Conservation (phyloP, 805 yeast species). For the Candida sithepensis region DNA sequence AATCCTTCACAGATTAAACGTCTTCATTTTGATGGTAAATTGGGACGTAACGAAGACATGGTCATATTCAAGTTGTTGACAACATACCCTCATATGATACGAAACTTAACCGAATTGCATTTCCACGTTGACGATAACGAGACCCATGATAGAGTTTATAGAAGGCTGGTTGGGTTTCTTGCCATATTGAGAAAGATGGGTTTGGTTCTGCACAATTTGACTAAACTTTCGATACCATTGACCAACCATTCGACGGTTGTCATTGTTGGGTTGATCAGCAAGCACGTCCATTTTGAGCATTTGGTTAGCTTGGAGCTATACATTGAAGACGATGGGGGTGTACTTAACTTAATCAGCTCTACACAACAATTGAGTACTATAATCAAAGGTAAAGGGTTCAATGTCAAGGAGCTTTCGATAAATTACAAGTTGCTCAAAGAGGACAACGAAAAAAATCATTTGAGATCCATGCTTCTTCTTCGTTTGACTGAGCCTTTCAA, state of each 20-base stretch:
- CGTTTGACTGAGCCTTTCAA: conserved; percentile 27
- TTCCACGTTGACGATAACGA: conserved; percentile 23
- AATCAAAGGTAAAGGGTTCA: conserved; percentile 21
- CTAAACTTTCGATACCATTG: conserved; percentile 25
- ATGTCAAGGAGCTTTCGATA: conserved; percentile 22
- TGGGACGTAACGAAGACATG: conserved; percentile 34
- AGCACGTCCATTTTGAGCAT: conserved; percentile 30
- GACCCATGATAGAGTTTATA: conserved; percentile 26
- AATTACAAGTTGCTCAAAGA: conserved; percentile 23
- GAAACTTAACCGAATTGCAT: conserved; percentile 22
- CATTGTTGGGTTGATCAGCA: conserved; percentile 24
- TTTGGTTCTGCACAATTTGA: conserved; percentile 22
- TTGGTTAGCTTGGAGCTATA: conserved; percentile 23
- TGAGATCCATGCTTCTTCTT: conserved; percentile 31
- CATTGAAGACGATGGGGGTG: conserved; percentile 30
- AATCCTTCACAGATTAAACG: conserved; percentile 16
- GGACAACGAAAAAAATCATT: conserved; percentile 31
- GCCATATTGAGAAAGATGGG: conserved; percentile 32
- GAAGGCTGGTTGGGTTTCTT: conserved; percentile 32
- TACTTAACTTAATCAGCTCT: conserved; percentile 27
- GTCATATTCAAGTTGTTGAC: conserved; percentile 29
- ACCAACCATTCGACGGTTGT: conserved; percentile 32
- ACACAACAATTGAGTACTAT: conserved; percentile 25
- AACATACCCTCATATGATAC: conserved; percentile 23
- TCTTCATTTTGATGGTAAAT: conserved; percentile 24